Conservation (phyloP, 352 stramenopile species). For the Discostella stelligera region DNA sequence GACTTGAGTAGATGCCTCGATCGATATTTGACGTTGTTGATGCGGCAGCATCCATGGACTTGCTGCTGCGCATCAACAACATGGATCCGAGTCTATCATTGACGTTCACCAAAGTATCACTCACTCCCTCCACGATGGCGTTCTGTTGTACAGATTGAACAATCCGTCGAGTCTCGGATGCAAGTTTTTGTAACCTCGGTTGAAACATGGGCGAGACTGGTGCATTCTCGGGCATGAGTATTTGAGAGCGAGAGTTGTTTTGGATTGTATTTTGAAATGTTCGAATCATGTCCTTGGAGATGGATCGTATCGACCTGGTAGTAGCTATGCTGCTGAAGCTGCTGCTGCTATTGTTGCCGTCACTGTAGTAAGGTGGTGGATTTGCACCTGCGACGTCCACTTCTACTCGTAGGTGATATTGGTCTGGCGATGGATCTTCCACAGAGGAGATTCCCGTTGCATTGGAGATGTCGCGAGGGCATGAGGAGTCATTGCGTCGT, state of each 20-base stretch:
- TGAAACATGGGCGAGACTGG: conserved; percentile 4
- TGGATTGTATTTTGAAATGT: conserved; percentile 22
- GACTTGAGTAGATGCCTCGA: conserved; percentile 22
- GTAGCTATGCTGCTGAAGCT: neutral
- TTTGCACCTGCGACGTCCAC: neutral
- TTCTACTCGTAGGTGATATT: neutral
- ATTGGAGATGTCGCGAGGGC: too few relatives aligned
- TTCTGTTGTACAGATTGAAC: conserved; percentile 12
- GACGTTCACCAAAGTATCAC: conserved; percentile 6
- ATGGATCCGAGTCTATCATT: conserved; percentile 17
- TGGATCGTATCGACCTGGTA: conserved; percentile 10
- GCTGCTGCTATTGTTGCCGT: neutral
- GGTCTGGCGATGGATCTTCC: too few relatives aligned
- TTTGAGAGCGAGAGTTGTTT: conserved; percentile 3
- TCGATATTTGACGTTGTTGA: conserved; percentile 3
- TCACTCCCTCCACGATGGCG: conserved; percentile 19
- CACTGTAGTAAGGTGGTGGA: too few relatives aligned
- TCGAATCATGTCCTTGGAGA: conserved; percentile 19
- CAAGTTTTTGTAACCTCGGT: conserved; percentile 20
- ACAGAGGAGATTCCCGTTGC: too few relatives aligned
- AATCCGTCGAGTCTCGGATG: conserved; percentile 27
- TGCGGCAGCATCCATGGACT: neutral
- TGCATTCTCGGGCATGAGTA: conserved; percentile 14
- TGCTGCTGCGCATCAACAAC: conserved; percentile 10
- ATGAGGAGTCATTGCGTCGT: too few relatives aligned